Evolutionary conservation across 306 rosid genomes (phyloP).

Genomic region (Citrullus mucosospermus): DNA sequence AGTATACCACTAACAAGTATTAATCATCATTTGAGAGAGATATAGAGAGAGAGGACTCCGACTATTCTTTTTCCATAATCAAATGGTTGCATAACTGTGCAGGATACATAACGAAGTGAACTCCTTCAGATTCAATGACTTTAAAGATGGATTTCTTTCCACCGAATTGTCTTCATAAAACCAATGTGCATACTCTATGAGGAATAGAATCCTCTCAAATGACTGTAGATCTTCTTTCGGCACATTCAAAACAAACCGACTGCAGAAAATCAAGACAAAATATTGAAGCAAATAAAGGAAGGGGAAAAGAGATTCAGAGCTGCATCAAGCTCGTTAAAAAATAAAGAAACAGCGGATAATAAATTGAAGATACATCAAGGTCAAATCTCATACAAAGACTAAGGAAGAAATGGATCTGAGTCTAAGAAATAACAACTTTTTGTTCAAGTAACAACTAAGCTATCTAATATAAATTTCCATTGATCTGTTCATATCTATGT

Average conservation of each 20-base stretch:
- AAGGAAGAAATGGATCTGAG: background rate
- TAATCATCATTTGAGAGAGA: background rate
- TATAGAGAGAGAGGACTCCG: background rate
- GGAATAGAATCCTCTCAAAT: slow-evolving; percentile 86
- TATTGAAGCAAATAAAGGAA: background rate
- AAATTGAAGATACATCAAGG: background rate
- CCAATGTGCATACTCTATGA: slow-evolving; percentile 99
- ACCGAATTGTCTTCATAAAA: slow-evolving; percentile 96
- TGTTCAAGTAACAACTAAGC: background rate
- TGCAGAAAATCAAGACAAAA: slow-evolving; percentile 23
- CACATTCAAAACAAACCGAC: slow-evolving; percentile 92
- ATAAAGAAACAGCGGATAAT: background rate
- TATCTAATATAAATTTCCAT: background rate
- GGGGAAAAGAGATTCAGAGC: background rate
- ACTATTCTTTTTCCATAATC: background rate
- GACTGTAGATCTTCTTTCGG: slow-evolving; percentile 96
- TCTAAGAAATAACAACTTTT: background rate
- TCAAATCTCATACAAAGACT: background rate
- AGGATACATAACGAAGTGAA: slow-evolving; percentile 58
- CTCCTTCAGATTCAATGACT: slow-evolving; percentile 86
- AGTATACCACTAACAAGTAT: background rate
- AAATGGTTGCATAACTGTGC: background rate
- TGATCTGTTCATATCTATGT: background rate
- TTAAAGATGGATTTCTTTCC: slow-evolving; percentile 79
- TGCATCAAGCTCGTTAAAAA: background rate